phyloP scores from a whole-genome alignment of 2,329 filamentous ascomycete species.

The Fusarium anthophilum region DNA sequence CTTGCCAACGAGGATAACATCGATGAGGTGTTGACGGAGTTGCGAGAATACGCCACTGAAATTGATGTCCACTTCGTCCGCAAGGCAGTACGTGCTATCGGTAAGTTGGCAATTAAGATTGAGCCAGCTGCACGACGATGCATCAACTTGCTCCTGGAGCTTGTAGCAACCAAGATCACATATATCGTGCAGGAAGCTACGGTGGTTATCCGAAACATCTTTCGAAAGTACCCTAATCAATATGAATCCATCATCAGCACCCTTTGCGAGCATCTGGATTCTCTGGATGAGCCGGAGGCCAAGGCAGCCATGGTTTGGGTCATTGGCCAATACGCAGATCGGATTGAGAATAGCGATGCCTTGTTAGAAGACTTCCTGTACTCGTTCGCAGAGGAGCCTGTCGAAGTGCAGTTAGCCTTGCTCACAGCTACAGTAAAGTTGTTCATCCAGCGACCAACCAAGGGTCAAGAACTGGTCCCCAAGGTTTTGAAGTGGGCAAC shows the following conservation, averaged over 20 bases:
- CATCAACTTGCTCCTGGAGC: constrained; percentile 90
- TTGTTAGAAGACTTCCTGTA: constrained; percentile 95
- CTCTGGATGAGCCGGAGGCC: constrained; percentile 94
- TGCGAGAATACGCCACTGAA: constrained; percentile 96
- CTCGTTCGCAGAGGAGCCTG: constrained; percentile 91
- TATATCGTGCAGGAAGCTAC: constrained; percentile 99
- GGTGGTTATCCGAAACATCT: constrained; percentile 98
- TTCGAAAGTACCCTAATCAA: constrained; percentile 98
- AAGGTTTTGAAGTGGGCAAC: constrained; percentile 98
- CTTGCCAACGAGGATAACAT: constrained; percentile 96
- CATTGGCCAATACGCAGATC: constrained; percentile 96
- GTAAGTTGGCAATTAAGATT: constrained; percentile 98
- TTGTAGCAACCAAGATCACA: constrained; percentile 97
- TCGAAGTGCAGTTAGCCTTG: constrained; percentile 94
- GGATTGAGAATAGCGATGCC: constrained; percentile 96
- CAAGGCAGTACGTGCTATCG: constrained; percentile 96
- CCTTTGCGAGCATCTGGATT: constrained; percentile 95
- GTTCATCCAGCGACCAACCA: constrained; percentile 96
- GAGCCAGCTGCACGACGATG: constrained; percentile 90
- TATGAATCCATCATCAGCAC: constrained; percentile 98
- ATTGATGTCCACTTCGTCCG: constrained; percentile 99
- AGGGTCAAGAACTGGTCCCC: constrained; percentile 91
- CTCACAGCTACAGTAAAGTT: constrained; percentile 97
- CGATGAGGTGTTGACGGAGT: constrained; percentile 89
- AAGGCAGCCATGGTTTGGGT: constrained; percentile 99